Evolutionary conservation across 352 stramenopile species (phyloP).

Genomic region (Hyaloperonospora brassicae): DNA sequence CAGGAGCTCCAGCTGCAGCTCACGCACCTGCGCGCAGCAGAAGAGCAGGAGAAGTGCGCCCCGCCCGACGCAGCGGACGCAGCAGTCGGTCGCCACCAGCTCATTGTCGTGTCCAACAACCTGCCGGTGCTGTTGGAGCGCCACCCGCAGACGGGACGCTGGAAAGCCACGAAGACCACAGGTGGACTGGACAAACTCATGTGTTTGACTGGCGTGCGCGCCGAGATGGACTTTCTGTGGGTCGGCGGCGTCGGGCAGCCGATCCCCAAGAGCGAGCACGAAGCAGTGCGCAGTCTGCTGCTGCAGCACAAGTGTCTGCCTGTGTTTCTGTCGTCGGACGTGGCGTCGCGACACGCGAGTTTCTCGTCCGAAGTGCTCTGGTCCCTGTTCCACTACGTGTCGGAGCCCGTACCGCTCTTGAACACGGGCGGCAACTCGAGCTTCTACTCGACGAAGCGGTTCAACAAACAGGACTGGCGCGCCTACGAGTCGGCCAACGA

Average conservation of each 20-base stretch:
- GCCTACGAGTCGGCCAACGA: constrained; percentile 85
- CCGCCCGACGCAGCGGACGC: constrained; percentile 30
- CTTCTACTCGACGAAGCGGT: constrained; percentile 62
- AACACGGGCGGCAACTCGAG: constrained; percentile 30
- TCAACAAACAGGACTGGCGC: constrained; percentile 84
- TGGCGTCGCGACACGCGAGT: constrained; percentile 78
- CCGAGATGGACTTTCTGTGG: constrained; percentile 76
- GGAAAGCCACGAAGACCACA: constrained; percentile 80
- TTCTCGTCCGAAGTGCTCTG: constrained; percentile 89
- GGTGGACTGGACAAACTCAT: constrained; percentile 83
- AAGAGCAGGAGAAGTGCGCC: constrained; percentile 50
- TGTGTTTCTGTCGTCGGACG: constrained; percentile 78
- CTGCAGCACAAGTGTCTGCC: constrained; percentile 84
- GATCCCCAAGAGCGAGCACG: constrained; percentile 74
- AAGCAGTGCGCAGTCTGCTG: constrained; percentile 58
- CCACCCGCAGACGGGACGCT: constrained; percentile 65
- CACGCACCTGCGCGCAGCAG: constrained; percentile 41
- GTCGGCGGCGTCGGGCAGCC: constrained; percentile 86
- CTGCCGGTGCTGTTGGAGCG: constrained; percentile 70
- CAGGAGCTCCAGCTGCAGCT: constrained; percentile 86
- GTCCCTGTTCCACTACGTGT: constrained; percentile 88
- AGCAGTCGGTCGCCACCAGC: constrained; percentile 26
- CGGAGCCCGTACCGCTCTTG: constrained; percentile 49
- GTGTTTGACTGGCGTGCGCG: constrained; percentile 59
- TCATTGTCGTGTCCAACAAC: constrained; percentile 86